Conservation (phyloP, 2,329 filamentous ascomycete genomes). For the Diaporthe sp. region DNA sequence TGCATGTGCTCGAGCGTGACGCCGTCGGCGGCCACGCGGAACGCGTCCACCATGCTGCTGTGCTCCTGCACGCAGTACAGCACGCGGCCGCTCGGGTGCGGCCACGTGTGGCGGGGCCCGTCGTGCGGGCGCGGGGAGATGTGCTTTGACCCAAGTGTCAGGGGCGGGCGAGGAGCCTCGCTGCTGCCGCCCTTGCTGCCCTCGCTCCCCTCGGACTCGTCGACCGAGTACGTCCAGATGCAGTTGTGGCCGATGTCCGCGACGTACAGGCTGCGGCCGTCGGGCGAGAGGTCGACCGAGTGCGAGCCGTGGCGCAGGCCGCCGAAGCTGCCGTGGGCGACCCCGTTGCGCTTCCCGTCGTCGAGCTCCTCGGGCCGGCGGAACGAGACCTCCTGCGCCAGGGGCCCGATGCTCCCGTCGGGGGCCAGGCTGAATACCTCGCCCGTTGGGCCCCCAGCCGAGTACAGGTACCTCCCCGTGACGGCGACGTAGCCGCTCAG, state of each 20-base stretch:
- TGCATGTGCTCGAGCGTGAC: conserved; percentile 39
- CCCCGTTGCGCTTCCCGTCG: conserved; percentile 40
- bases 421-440: conserved; percentile 37
- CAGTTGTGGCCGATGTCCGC: conserved; percentile 44
- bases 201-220: background rate
- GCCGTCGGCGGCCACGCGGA: conserved; percentile 33
- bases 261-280: conserved; percentile 42
- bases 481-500: conserved; percentile 40
- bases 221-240: conserved; percentile 42
- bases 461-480: conserved; percentile 37
- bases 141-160: conserved; percentile 35
- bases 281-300: conserved; percentile 42
- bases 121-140: conserved; percentile 39
- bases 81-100: conserved; percentile 43
- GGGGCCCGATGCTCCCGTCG: conserved; percentile 39
- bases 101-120: conserved; percentile 44
- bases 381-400: conserved; percentile 42
- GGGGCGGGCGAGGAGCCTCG: background rate
- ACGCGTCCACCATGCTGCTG: conserved; percentile 45
- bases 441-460: conserved; percentile 39
- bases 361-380: conserved; percentile 36
- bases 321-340: conserved; percentile 42
- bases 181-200: background rate
- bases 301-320: conserved; percentile 43
- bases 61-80: conserved; percentile 45